Base-by-base conservation (phyloP, 2,329 filamentous ascomycete species). In the Fusarium globosum region DNA sequence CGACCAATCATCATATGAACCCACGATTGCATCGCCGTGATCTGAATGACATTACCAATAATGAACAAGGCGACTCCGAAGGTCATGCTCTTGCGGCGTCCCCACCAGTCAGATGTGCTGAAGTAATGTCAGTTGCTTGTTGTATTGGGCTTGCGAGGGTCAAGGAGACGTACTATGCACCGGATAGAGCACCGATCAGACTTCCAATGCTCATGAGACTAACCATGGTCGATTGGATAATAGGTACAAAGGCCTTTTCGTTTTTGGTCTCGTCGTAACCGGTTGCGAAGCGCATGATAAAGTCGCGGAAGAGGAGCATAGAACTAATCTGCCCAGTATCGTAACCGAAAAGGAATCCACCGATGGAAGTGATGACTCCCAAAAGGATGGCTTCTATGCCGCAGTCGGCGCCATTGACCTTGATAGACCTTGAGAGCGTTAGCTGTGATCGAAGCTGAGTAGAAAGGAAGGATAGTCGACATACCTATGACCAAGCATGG, bases 1-100 rank as follows among this genome's bases (percentile, higher is more conserved):
- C 92, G 86, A 38, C 91, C 92, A 72, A 91, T 85, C 80, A 89
- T 90, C 71, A 92, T 83, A 77, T 93, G 91, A 72, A 91, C 87
- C 91, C 91, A 93, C 45, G 82, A 84, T 28, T 83, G 75, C 60
- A 82, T 82, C 9, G 89, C 88, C 1, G 90, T 86, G 75, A 93
- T 90, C 79, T 93, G 91, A 43, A 93, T 86, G 64, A 91, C 84
- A 75, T 91, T 90, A 73, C 92, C 92, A 64, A 92, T 79, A 72
- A 88, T 86, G 82, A 91, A 92, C 64, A 93, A 80, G 42, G 87
- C 76, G 41, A 88, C 86, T 79, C 84, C 85, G 61, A 88, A 84
- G 21, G 83, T 85, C 78, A 91, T 82, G 72, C 87, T 88, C 74
- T 86, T 85, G 61, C 88, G 86, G 26, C 90, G 86, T 51, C 90